Evolutionary conservation across 495 filamentous ascomycete genomes (phyloP), one percentile per base, ranked within the genome.

Genomic region (Penicillium riverlandense): DNA sequence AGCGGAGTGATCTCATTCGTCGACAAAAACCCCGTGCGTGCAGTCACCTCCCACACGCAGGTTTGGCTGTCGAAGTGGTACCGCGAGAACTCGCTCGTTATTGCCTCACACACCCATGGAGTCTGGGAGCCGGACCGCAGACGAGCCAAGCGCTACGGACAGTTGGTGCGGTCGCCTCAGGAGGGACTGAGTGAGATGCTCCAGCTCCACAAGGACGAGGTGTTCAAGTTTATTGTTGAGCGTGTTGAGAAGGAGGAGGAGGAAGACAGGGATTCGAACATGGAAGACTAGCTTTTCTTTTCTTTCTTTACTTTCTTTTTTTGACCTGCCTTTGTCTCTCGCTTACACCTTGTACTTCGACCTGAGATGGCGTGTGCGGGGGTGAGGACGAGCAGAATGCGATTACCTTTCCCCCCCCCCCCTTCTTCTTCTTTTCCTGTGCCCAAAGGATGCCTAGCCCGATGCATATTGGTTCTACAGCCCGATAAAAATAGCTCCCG

Each of bases 61-160:
- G 58, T 66, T 4, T 76, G 76, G 47, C 69, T 88, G 1, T 84
- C 81, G 11, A 66, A 70, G 30, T 90, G 85, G 85, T 90, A 88
- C 53, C 80, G 77, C 51, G 68, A 72, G 14, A 62, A 54, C 70
- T 27, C 1, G 16, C 40, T 11, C 28, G 7, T 31, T 41, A 16
- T 22, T 22, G 22, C 22, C 22, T 22, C 22, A 6, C 22, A 22
- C 22, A 22, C 22, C 22, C 22, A 22, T 22, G 22, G 22, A 6
- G 22, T 22, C 22, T 22, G 22, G 22, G 22, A 22, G 2, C 49
- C 61, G 12, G 74, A 79, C 0, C 72, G 77, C 42, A 83, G 81
- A 53, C 75, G 82, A 11, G 74, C 74, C 12, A 87, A 85, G 62
- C 74, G 84, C 4, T 87, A 86, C 46, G 85, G 85, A 0, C 70